Evolutionary conservation across 176 grass and related monocot genomes (phyloP), one percentile per base, ranked within the genome.

Genomic region (Luzula sylvatica): DNA sequence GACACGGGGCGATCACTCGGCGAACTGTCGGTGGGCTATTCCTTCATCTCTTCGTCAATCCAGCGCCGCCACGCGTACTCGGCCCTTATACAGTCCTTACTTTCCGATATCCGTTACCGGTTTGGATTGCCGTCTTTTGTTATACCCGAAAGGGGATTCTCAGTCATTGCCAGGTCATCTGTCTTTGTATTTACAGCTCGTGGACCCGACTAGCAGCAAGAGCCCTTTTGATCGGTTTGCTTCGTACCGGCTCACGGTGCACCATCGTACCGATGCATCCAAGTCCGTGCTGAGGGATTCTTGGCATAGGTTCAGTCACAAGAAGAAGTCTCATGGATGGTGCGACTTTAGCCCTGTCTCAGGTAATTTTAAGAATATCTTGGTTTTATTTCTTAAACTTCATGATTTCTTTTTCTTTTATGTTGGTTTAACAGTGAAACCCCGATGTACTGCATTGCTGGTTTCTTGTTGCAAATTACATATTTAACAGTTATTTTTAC

Each of bases 241-340:
- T 39, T 79, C 74, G 40, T 98, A 98, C 42, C 77, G 78, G 42
- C 92, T 98, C 53, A 74, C 92, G 43, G 28, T 85, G 17, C 53
- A 66, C 19, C 80, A 98, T 52, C 78, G 74, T 12, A 28, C 58
- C 40, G 71, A 86, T 20, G 56, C 61, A 30, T n/a, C 81, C 26
- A 98, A 90, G 41, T 86, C 85, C 26, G 11, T 90, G 24, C 55
- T 35, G 20, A 85, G 81, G 32, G 85, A 98, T 62, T 98, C 85
- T 18, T 98, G 92, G 85, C 84, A 86, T 55, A 81, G 92, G 9
- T 98, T 98, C 81, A 86, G 74, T 21, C 81, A 77, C 11, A 98
- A 98, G 92, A 98, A 86, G 68, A 82, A 83, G 26, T 86, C 84
- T 46, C 92, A 98, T 29, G 92, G 92, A 0, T 98, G 92, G 92